Conservation (phyloP, 176 grass and related monocot genomes). For the Avena sativa region DNA sequence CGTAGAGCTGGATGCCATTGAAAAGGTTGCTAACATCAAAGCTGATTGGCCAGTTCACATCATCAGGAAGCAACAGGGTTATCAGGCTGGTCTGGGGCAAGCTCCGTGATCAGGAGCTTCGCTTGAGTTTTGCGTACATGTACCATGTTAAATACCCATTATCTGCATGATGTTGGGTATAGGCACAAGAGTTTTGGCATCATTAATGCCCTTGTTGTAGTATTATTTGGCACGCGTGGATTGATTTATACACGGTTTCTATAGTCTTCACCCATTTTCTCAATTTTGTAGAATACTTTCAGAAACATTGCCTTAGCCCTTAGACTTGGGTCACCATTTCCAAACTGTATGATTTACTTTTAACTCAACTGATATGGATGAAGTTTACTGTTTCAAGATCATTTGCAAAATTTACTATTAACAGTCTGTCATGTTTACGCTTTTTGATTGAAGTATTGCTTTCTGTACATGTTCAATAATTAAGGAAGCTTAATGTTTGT, state of each 20-base stretch:
- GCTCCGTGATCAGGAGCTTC: slow-evolving; percentile 67
- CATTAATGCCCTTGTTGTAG: slow-evolving; percentile 37
- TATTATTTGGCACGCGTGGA: slow-evolving; percentile 33
- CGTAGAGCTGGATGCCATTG: slow-evolving; percentile 54
- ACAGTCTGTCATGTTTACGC: slow-evolving; percentile 13
- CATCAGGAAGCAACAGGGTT: slow-evolving; percentile 55
- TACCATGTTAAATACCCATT: slow-evolving; percentile 58
- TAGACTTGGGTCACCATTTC: slow-evolving; percentile 34
- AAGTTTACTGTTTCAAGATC: slow-evolving; percentile 16
- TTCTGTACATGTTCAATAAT: slow-evolving; percentile 23
- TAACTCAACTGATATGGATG: slow-evolving; percentile 40
- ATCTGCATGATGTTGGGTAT: slow-evolving; percentile 24
- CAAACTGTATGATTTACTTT: slow-evolving; percentile 42
- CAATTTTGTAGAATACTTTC: slow-evolving; percentile 45
- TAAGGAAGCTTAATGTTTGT: not conserved
- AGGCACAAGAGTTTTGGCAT: slow-evolving; percentile 33
- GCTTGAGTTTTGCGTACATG: slow-evolving; percentile 82
- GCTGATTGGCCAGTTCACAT: slow-evolving; percentile 63
- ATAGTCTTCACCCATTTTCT: slow-evolving; percentile 1
- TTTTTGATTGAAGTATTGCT: slow-evolving; percentile 26
- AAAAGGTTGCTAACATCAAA: slow-evolving; percentile 74
- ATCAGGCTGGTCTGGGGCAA: slow-evolving; percentile 76
- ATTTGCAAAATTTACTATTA: not conserved
- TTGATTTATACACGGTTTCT: not conserved
- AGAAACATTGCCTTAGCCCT: not conserved